Percentiles rank a stretch among this genome's conserved stretches.
These are phyloP conservation scores for Ophiostoma sp. DNA, from an alignment of 2,329 filamentous ascomycete species.

Conservation along the genomic window DNA sequence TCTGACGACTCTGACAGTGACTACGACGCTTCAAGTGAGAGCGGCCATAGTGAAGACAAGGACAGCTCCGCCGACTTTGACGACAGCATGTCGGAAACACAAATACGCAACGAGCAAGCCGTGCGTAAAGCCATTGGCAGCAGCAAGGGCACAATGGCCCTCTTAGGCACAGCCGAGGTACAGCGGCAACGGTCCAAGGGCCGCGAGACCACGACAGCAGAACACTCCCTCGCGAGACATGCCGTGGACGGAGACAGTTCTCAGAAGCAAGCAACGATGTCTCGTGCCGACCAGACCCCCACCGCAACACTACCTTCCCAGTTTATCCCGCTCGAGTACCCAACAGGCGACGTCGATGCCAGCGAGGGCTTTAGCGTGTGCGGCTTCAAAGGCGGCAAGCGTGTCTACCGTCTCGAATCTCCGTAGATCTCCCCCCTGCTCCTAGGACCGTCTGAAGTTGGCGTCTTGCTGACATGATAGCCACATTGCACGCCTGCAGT, in stretches of 20 bases:
- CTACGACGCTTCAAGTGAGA: background rate
- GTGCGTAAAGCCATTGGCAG: background rate
- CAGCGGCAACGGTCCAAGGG: constrained; percentile 12
- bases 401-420: constrained; percentile 23
- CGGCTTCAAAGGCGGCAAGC: constrained; percentile 20
- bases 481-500: background rate
- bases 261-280: background rate
- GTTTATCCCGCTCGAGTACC: constrained; percentile 15
- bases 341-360: constrained; percentile 12
- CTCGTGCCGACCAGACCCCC: background rate
- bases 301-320: background rate
- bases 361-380: constrained; percentile 1
- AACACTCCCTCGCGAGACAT: no score
- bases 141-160: background rate
- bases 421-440: background rate
- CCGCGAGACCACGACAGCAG: background rate
- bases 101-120: background rate
- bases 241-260: no score
- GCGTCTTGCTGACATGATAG: background rate
- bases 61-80: background rate
- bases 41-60: background rate
- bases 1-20: background rate
- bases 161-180: constrained; percentile 21
- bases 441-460: background rate
- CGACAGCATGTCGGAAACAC: background rate